Evolutionary conservation across 2,329 filamentous ascomycete species (phyloP).

Genomic region (Pseudomassariella vexata): DNA sequence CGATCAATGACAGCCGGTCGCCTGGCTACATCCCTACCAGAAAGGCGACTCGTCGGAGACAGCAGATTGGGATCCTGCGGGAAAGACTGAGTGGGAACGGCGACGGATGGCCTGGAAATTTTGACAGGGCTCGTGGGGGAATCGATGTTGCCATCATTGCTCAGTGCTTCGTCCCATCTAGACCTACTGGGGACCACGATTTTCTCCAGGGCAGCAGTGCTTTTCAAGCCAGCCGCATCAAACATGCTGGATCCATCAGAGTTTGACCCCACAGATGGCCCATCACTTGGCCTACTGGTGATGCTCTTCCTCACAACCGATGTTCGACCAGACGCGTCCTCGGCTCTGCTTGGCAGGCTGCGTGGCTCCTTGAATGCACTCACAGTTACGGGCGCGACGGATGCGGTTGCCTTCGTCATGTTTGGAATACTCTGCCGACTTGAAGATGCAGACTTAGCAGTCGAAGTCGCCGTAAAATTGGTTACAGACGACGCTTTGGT

Average conservation of each 20-base stretch:
- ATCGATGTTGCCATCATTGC: constrained; percentile 39
- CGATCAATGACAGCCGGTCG: constrained; percentile 49
- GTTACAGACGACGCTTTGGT: constrained; percentile 44
- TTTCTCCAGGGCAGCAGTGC: constrained; percentile 22
- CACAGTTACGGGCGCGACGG: constrained; percentile 42
- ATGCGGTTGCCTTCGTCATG: constrained; percentile 32
- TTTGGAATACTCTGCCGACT: constrained; percentile 25
- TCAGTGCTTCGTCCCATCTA: constrained; percentile 37
- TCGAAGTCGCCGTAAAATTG: constrained; percentile 28
- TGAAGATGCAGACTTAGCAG: constrained; percentile 35
- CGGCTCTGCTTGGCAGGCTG: constrained; percentile 30
- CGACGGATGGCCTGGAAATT: constrained; percentile 14
- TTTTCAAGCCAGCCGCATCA: constrained; percentile 24
- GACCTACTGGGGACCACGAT: constrained; percentile 19
- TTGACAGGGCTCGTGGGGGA: constrained; percentile 38
- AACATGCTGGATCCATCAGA: too few relatives aligned
- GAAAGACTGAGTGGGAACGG: constrained; percentile 23
- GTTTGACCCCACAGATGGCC: too few relatives aligned
- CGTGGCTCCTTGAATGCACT: constrained; percentile 43
- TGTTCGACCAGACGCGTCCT: constrained; percentile 35
- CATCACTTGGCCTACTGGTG: constrained; percentile 34
- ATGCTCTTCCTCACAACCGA: constrained; percentile 31
- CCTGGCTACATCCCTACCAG: constrained; percentile 30
- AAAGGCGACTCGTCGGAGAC: constrained; percentile 18
- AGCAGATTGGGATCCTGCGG: constrained; percentile 24